Conservation (phyloP, 257 asterid species). For the Lycium ferocissimum region DNA sequence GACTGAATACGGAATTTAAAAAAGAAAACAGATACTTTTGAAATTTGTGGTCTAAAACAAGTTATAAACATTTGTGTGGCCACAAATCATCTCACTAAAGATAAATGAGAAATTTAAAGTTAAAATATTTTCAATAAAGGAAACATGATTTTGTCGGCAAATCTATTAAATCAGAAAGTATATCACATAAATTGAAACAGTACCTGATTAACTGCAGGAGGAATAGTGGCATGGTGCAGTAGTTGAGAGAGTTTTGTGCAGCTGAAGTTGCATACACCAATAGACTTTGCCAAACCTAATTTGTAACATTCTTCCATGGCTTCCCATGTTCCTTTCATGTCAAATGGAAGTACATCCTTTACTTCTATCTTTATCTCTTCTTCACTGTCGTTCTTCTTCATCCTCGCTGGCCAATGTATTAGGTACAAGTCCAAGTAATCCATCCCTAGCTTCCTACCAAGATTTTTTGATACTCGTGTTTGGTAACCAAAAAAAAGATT, state of each 20-base stretch:
- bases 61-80: no score
- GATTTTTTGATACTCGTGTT: neutral
- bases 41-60: no score
- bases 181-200: no score
- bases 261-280: slow-evolving; percentile 68
- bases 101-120: no score
- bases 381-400: slow-evolving; percentile 37
- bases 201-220: slow-evolving; percentile 66
- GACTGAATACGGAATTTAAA: no score
- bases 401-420: slow-evolving; percentile 55
- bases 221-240: slow-evolving; percentile 43
- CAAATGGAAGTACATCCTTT: slow-evolving; percentile 50
- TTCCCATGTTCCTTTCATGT: slow-evolving; percentile 54
- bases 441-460: slow-evolving; percentile 45
- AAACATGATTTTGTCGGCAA: no score
- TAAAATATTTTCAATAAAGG: no score
- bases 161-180: no score
- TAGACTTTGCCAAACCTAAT: slow-evolving; percentile 58
- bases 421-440: slow-evolving; percentile 63
- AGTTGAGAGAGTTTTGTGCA: slow-evolving; percentile 50
- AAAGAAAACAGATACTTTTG: no score
- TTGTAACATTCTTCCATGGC: slow-evolving; percentile 61
- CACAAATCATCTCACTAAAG: no score
- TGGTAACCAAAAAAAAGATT: no score
- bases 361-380: neutral